Conservation (phyloP, 106 monocot species). For the Apostasia shenzhenica region DNA sequence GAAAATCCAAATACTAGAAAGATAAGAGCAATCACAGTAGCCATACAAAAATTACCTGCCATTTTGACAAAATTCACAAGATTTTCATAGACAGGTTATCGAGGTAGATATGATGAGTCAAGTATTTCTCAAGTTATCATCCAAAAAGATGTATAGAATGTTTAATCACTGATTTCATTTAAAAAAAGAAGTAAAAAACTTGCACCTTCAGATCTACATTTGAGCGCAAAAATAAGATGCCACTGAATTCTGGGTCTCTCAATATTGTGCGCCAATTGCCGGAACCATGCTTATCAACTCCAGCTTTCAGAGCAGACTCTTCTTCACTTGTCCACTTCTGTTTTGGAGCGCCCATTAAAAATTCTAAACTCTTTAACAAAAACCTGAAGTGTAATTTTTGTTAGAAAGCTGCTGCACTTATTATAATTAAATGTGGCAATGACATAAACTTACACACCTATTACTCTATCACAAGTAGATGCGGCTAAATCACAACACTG, state of each 20-base stretch:
- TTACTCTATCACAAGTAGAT: too few species aligned
- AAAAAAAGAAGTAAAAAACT: neutral
- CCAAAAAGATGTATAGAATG: neutral
- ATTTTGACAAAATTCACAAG: neutral
- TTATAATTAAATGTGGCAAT: too few species aligned
- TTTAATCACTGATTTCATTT: neutral
- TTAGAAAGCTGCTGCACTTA: too few species aligned
- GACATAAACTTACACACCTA: too few species aligned
- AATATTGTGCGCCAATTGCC: constrained; percentile 83
- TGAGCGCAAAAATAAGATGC: constrained; percentile 45
- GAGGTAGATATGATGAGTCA: neutral
- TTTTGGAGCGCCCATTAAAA: constrained; percentile 73
- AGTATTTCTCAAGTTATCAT: neutral
- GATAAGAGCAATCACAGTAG: neutral
- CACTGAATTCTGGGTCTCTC: constrained; percentile 74
- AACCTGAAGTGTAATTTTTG: too few species aligned
- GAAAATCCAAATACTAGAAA: neutral
- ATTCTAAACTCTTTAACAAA: neutral
- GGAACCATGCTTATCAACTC: constrained; percentile 59
- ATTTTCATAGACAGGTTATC: neutral
- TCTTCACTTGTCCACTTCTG: constrained; percentile 80
- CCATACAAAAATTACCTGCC: neutral
- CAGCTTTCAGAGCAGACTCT: constrained; percentile 75
- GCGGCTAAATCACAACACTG: too few species aligned
- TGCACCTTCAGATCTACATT: constrained; percentile 89